These are phyloP conservation scores for Spatholobus suberectus DNA, from an alignment of 306 rosid genomes.

Conservation along the genomic window DNA sequence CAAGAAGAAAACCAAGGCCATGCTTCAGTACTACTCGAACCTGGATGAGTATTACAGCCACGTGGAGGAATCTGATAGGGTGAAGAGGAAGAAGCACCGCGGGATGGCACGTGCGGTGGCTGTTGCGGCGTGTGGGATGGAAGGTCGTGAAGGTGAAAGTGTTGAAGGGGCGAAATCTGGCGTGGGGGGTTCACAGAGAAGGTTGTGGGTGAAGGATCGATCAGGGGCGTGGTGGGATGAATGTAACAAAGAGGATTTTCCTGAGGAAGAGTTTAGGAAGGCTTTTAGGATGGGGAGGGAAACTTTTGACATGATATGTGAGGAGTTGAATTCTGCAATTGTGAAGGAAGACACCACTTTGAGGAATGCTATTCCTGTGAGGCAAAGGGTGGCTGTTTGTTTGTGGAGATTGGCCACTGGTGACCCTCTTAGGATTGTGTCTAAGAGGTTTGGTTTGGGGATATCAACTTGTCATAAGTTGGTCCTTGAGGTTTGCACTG, in stretches of 20 bases:
- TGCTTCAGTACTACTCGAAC: slow-evolving; percentile 56
- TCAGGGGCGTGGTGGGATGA: slow-evolving; percentile 99
- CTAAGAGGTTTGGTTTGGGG: slow-evolving; percentile 84
- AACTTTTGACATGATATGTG: slow-evolving; percentile 83
- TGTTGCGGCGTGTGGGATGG: slow-evolving; percentile 40
- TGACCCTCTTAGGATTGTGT: slow-evolving; percentile 87
- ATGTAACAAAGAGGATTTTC: slow-evolving; percentile 79
- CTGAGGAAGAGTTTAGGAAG: slow-evolving; percentile 81
- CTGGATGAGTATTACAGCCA: slow-evolving; percentile 55
- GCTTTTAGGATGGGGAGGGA: slow-evolving; percentile 85
- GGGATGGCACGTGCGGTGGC: slow-evolving; percentile 47
- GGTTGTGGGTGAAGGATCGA: slow-evolving; percentile 95
- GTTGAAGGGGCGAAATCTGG: slow-evolving; percentile 43
- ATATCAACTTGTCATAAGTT: slow-evolving; percentile 94
- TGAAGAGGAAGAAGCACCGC: slow-evolving; percentile 60
- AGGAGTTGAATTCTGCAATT: slow-evolving; percentile 80
- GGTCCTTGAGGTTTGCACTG: slow-evolving; percentile 91
- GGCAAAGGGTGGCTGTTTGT: slow-evolving; percentile 92
- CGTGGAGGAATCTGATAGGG: slow-evolving; percentile 57
- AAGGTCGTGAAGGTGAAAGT: neutral
- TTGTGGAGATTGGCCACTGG: slow-evolving; percentile 96
- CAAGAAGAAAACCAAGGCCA: slow-evolving; percentile 61
- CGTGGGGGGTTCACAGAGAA: slow-evolving; percentile 51
- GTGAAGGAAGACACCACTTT: slow-evolving; percentile 87
- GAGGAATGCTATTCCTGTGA: slow-evolving; percentile 84